Percentiles rank a stretch among this genome's conserved stretches.
phyloP scores from a whole-genome alignment of 2,329 filamentous ascomycete genomes.

The Paecilomyces variotii region DNA sequence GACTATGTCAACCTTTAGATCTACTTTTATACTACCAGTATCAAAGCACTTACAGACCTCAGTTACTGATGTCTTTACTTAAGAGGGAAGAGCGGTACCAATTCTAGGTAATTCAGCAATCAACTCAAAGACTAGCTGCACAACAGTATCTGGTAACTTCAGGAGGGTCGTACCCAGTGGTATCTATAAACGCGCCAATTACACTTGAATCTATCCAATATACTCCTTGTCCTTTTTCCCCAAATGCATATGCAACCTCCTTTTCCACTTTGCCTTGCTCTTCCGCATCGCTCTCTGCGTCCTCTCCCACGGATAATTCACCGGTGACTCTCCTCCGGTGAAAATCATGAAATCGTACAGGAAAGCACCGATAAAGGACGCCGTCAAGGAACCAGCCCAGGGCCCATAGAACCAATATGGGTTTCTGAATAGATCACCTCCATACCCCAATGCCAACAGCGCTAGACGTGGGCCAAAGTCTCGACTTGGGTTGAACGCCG shows the following conservation, averaged over 20 bases:
- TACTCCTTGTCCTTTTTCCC: not conserved
- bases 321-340: slow-evolving; percentile 43
- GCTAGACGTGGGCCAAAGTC: slow-evolving; percentile 45
- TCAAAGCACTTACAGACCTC: too few relatives aligned
- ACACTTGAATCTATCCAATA: not conserved
- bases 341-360: slow-evolving; percentile 47
- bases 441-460: slow-evolving; percentile 38
- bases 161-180: too few relatives aligned
- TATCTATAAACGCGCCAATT: too few relatives aligned
- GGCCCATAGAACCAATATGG: slow-evolving; percentile 42
- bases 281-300: slow-evolving; percentile 38
- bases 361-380: slow-evolving; percentile 38
- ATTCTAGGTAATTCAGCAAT: too few relatives aligned
- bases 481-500: slow-evolving; percentile 41
- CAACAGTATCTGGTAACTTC: too few relatives aligned
- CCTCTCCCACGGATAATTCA: slow-evolving; percentile 42
- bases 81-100: too few relatives aligned
- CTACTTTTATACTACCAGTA: too few relatives aligned
- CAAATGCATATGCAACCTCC: slow-evolving; percentile 15
- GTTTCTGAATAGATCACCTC: slow-evolving; percentile 32
- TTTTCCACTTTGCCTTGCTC: slow-evolving; percentile 28
- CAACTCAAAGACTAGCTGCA: too few relatives aligned
- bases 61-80: not conserved
- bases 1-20: too few relatives aligned
- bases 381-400: slow-evolving; percentile 32